phyloP scores from a whole-genome alignment of 805 yeast species.

The Spathaspora passalidarum region DNA sequence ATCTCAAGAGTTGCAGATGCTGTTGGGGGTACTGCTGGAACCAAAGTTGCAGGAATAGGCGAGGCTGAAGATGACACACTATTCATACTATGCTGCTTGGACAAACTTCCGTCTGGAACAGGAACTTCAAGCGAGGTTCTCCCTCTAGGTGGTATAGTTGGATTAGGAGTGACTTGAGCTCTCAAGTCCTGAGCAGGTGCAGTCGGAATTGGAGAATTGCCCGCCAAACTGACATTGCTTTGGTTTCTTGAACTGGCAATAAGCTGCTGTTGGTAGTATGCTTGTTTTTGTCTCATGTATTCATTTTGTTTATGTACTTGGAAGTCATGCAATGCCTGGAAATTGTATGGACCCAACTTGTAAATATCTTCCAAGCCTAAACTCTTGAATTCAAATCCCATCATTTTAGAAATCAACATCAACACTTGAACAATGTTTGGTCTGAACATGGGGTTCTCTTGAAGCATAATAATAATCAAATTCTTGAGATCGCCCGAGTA shows the following conservation, averaged over 20 bases:
- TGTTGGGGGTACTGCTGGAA: neutral
- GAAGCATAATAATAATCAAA: conserved; percentile 73
- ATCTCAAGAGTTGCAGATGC: neutral
- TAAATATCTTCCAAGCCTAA: conserved; percentile 42
- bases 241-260: neutral
- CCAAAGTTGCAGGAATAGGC: neutral
- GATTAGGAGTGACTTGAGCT: neutral
- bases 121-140: conserved; percentile 2
- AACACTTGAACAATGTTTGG: conserved; percentile 87
- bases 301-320: conserved; percentile 40
- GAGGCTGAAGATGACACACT: neutral
- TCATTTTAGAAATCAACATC: conserved; percentile 55
- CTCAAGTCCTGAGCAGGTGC: neutral
- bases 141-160: neutral
- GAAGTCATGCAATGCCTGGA: conserved; percentile 51
- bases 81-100: neutral
- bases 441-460: conserved; percentile 76
- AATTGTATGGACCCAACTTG: conserved; percentile 52
- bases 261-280: conserved; percentile 39
- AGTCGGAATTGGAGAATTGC: too few relatives aligned
- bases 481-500: conserved; percentile 72
- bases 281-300: conserved; percentile 32
- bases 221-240: neutral
- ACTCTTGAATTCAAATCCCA: conserved; percentile 28
- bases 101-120: neutral